phyloP scores from a whole-genome alignment of 805 yeast genomes.

The Candida pseudoglaebosa region DNA sequence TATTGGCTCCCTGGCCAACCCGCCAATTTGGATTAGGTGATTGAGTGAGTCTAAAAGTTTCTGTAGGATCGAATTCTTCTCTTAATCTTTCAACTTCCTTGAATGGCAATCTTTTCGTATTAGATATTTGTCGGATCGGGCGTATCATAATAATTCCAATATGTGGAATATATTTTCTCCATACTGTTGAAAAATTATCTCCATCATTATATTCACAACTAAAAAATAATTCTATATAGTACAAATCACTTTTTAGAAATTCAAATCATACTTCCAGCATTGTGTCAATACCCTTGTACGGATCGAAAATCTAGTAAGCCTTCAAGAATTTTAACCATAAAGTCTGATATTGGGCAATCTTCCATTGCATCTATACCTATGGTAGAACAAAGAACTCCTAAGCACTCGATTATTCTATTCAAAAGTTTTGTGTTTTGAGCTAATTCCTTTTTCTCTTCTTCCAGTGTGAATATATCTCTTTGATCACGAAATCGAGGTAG shows the following conservation, averaged over 20 bases:
- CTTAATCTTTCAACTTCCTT: conserved; percentile 11
- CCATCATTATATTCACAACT: too few species aligned
- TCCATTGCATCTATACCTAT: neutral
- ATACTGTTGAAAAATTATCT: too few species aligned
- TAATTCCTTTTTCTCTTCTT: conserved; percentile 4
- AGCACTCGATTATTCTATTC: conserved; percentile 11
- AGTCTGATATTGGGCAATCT: neutral
- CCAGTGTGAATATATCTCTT: neutral
- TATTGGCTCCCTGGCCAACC: conserved; percentile 45
- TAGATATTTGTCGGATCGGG: too few species aligned
- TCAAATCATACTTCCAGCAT: too few species aligned
- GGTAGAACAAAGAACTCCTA: conserved; percentile 8
- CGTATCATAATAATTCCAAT: too few species aligned
- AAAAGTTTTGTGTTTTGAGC: conserved; percentile 8
- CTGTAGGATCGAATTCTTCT: conserved; percentile 9
- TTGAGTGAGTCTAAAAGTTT: conserved; percentile 15
- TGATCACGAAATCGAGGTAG: conserved; percentile 5
- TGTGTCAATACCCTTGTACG: neutral
- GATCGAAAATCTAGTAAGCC: neutral
- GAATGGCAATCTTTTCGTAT: conserved; percentile 4
- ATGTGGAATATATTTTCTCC: too few species aligned
- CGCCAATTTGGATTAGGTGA: conserved; percentile 35
- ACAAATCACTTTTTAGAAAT: too few species aligned
- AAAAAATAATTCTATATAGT: too few species aligned
- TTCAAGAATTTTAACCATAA: conserved; percentile 2